Base-by-base conservation (phyloP, 2,329 filamentous ascomycete genomes). In the Sporothrix humicola region DNA sequence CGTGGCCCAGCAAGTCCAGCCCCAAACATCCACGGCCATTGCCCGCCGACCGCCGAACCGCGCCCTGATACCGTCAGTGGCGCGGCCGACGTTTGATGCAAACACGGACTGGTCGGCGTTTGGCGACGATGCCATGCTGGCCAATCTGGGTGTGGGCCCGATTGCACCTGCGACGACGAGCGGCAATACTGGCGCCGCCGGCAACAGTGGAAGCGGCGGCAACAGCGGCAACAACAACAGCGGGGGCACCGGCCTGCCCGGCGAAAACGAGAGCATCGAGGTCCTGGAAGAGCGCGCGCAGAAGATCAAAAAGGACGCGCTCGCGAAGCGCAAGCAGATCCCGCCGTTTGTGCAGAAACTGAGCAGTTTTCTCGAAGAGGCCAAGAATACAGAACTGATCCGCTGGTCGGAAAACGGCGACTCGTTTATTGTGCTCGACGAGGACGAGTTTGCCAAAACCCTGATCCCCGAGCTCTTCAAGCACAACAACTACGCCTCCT, bases 401-500 rank as follows among this genome's bases (percentile, higher is more conserved):
- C 91, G 95, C 78, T 99, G 96, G 96, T 98, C 96, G 0, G 93
- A 97, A 78, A 94, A 95, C 79, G 96, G 96, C 44, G 94, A 97
- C 79, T 98, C 95, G 0, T 99, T 99, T 83, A 93, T 98, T 73
- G 95, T 99, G 3, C 84, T 98, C 9, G 95, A 99, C 79, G 96
- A 99, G 82, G 96, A 99, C 79, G 95, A 97, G 83, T 99, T 99
- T 80, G 98, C 96, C 23, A 98, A 98, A 83, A 94, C 93, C 52
- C 92, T 99, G 78, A 93, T 99, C 31, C 96, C 96, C 0, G 97
- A 98, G 82, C 91, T 98, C 76, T 99, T 99, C 87, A 99, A 99
- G 83, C 96, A 99, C 84, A 97, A 95, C 87, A 98, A 98, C 81
- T 98, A 98, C 82, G 95, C 95, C 65, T 97, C 95, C 77, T 98